Percentiles rank a stretch among this genome's conserved stretches.
phyloP scores from a whole-genome alignment of 306 rosid species.

The Malus domestica region DNA sequence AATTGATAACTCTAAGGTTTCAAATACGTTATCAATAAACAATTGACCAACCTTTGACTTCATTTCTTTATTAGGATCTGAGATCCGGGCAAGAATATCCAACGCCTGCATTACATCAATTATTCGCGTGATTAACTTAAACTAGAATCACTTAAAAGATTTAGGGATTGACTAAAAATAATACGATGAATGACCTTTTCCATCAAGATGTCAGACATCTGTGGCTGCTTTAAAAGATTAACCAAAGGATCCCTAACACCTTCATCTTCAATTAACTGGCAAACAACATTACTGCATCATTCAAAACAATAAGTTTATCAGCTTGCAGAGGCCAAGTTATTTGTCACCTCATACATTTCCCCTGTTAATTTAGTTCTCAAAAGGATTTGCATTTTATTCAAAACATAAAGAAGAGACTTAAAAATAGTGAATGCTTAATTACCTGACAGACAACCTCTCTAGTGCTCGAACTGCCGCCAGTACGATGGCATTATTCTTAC shows the following conservation, averaged over 20 bases:
- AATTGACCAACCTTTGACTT: constrained; percentile 60
- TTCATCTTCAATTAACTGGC: constrained; percentile 60
- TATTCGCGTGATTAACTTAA: constrained; percentile 22
- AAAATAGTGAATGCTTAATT: constrained; percentile 6
- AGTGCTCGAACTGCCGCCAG: constrained; percentile 54
- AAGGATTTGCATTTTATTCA: not conserved
- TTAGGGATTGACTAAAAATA: not conserved
- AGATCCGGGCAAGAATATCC: constrained; percentile 55
- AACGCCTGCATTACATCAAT: constrained; percentile 50
- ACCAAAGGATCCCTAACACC: constrained; percentile 58
- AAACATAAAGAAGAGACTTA: not conserved
- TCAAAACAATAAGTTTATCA: constrained; percentile 11
- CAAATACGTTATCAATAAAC: constrained; percentile 17
- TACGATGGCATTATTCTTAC: constrained; percentile 37
- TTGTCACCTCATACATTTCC: not conserved
- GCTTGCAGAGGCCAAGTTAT: not conserved
- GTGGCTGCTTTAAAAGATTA: constrained; percentile 42
- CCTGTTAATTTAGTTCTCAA: not conserved
- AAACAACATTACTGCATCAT: constrained; percentile 60
- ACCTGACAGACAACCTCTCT: constrained; percentile 78
- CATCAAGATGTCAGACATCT: constrained; percentile 32
- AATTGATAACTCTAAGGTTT: constrained; percentile 15
- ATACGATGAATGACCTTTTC: constrained; percentile 46
- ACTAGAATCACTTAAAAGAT: constrained; percentile 1
- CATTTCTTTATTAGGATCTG: constrained; percentile 73